These are phyloP conservation scores for Plasmodium relictum DNA, from an alignment of 169 alveolate genomes.

Conservation along the genomic window DNA sequence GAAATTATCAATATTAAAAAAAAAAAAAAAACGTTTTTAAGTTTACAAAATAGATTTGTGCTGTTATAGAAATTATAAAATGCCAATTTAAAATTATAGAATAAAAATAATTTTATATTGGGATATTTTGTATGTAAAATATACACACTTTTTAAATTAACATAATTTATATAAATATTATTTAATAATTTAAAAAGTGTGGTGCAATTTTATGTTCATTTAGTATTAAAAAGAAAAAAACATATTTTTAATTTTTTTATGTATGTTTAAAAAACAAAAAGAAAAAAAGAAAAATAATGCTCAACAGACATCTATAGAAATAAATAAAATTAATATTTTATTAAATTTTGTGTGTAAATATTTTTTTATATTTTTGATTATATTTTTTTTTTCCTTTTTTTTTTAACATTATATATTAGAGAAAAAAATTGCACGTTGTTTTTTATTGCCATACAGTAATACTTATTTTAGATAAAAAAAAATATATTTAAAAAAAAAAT, in stretches of 20 bases:
- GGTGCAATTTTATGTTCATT: conserved; percentile 22
- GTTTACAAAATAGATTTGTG: conserved; percentile 33
- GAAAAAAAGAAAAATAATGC: neutral
- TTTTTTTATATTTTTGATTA: neutral
- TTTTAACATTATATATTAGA: neutral
- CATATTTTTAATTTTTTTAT: conserved; percentile 3
- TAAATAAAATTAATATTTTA: conserved; percentile 2
- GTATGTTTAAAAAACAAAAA: conserved; percentile 2
- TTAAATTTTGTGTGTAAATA: conserved; percentile 19
- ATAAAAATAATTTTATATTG: conserved; percentile 5
- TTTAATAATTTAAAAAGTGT: neutral
- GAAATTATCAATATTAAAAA: neutral
- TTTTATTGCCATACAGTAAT: neutral
- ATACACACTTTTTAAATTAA: conserved; percentile 27
- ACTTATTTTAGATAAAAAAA: neutral
- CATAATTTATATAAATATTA: neutral
- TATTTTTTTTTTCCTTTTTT: neutral
- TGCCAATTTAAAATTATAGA: conserved; percentile 11
- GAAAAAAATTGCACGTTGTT: neutral
- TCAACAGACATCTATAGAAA: conserved; percentile 40
- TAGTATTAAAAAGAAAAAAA: too few species aligned
- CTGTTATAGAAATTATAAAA: conserved; percentile 44
- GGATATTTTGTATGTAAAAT: conserved; percentile 1
- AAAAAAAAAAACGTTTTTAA: neutral
- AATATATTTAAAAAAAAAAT: neutral